phyloP scores from a whole-genome alignment of 2,329 filamentous ascomycete genomes.

The Apiospora arundinis region DNA sequence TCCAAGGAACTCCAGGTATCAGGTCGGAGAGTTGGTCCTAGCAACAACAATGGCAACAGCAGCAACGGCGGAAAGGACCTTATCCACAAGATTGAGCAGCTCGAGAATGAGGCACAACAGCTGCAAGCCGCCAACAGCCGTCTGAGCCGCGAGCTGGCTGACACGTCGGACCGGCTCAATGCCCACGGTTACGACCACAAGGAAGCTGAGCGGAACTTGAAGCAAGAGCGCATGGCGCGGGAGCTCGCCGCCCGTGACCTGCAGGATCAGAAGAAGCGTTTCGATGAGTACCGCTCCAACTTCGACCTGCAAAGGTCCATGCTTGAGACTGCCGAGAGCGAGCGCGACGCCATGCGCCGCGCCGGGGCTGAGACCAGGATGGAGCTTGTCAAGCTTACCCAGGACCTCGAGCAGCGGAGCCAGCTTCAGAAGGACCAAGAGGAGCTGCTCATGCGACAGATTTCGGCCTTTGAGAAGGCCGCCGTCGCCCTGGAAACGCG shows the following conservation, averaged over 20 bases:
- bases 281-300: slow-evolving; percentile 44
- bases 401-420: slow-evolving; percentile 33
- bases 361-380: slow-evolving; percentile 36
- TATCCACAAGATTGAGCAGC: slow-evolving; percentile 43
- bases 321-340: slow-evolving; percentile 41
- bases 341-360: slow-evolving; percentile 40
- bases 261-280: slow-evolving; percentile 42
- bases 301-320: slow-evolving; percentile 40
- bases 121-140: slow-evolving; percentile 40
- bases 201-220: slow-evolving; percentile 36
- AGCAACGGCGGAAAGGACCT: slow-evolving; percentile 40
- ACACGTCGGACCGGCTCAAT: slow-evolving; percentile 39
- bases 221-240: slow-evolving; percentile 40
- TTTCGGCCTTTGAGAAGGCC: slow-evolving; percentile 33
- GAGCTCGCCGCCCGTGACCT: slow-evolving; percentile 43
- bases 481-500: slow-evolving; percentile 34
- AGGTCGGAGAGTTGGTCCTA: slow-evolving; percentile 24
- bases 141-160: slow-evolving; percentile 40
- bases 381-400: slow-evolving; percentile 34
- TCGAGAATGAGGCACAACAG: slow-evolving; percentile 41
- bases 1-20: slow-evolving; percentile 39
- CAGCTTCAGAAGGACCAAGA: slow-evolving; percentile 35
- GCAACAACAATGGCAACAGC: slow-evolving; percentile 28
- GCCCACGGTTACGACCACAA: slow-evolving; percentile 37
- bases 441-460: slow-evolving; percentile 33